Evolutionary conservation across 169 alveolate species (phyloP).

Genomic region (Miamiensis avidus): DNA sequence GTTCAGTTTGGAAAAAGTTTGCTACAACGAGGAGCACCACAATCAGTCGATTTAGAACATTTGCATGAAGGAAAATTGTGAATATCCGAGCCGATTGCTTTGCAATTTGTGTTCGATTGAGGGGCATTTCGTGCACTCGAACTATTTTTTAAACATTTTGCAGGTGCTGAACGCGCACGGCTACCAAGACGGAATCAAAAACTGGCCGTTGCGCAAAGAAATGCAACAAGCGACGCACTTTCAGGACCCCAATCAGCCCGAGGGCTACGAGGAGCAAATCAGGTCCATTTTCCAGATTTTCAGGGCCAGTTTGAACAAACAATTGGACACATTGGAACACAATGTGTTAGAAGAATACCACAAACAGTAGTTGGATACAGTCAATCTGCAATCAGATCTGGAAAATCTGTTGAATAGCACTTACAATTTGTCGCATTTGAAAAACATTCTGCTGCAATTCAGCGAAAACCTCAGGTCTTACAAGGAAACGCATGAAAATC

Average conservation of each 20-base stretch:
- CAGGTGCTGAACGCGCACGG: background rate
- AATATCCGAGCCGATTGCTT: background rate
- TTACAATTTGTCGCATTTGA: background rate
- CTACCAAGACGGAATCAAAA: background rate
- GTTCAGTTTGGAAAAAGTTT: too few relatives aligned
- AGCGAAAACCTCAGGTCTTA: background rate
- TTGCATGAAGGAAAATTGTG: background rate
- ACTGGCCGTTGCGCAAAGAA: background rate
- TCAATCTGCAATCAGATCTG: background rate
- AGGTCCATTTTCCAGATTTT: too few relatives aligned
- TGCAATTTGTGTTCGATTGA: background rate
- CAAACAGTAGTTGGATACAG: too few relatives aligned
- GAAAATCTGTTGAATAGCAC: background rate
- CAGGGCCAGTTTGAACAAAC: background rate
- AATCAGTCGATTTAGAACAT: background rate
- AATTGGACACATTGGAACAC: background rate
- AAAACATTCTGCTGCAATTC: background rate
- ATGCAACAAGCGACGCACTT: background rate
- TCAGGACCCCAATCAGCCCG: background rate
- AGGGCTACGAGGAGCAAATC: background rate
- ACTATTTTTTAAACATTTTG: background rate
- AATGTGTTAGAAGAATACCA: background rate
- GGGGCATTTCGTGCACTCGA: background rate
- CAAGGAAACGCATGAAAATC: background rate
- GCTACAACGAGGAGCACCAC: background rate